Percentiles rank a stretch among this genome's conserved stretches.
Conservation (phyloP, 2,329 filamentous ascomycete genomes). For the Sarocladium strictum region DNA sequence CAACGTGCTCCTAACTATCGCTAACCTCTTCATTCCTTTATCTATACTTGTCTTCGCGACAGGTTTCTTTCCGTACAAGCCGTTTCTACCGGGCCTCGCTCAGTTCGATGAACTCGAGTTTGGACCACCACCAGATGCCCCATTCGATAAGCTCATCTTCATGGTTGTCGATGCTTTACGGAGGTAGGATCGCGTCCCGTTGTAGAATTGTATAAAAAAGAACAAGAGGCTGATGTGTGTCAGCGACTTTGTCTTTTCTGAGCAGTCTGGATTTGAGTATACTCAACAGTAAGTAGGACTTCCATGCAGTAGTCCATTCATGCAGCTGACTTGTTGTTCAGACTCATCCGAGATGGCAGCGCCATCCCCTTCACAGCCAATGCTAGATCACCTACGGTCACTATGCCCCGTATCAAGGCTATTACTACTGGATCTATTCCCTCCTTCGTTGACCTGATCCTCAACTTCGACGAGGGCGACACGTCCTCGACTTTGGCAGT, state of each 20-base stretch:
- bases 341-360: constrained; percentile 74
- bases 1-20: constrained; percentile 48
- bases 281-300: constrained; percentile 66
- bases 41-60: constrained; percentile 73
- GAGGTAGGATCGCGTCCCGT: no score
- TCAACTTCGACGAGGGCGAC: constrained; percentile 94
- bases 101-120: constrained; percentile 52
- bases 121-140: constrained; percentile 53
- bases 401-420: constrained; percentile 95
- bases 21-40: constrained; percentile 72
- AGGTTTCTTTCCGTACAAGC: constrained; percentile 98
- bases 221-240: not conserved
- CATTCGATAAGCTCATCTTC: constrained; percentile 87
- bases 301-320: not conserved
- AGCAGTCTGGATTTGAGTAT: constrained; percentile 74
- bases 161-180: constrained; percentile 96
- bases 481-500: constrained; percentile 78
- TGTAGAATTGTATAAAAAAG: not conserved
- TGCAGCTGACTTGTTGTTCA: constrained; percentile 26
- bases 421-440: constrained; percentile 98
- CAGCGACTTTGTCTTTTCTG: constrained; percentile 88
- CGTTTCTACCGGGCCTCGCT: constrained; percentile 80
- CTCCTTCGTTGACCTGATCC: constrained; percentile 91
- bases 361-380: constrained; percentile 93
- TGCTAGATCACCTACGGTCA: constrained; percentile 94